Evolutionary conservation across 192 early-diverging fungal genomes (phyloP).

Genomic region (Entomortierella parvispora): DNA sequence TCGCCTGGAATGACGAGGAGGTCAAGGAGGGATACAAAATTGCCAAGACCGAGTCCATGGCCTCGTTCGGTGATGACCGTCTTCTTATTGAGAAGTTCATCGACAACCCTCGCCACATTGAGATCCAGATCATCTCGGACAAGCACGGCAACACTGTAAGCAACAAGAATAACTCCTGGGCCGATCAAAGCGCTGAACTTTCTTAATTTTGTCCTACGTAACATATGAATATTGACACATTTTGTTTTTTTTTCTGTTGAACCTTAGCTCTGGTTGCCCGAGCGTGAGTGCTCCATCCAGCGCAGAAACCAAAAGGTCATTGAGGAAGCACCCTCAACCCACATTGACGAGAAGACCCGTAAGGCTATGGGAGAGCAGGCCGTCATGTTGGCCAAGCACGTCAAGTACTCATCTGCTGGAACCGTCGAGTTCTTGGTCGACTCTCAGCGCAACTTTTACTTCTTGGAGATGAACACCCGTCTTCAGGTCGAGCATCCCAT

Average conservation of each 20-base stretch:
- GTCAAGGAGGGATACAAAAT: slow-evolving; percentile 81
- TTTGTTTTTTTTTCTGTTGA: not conserved
- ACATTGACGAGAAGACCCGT: slow-evolving; percentile 70
- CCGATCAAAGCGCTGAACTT: too few relatives aligned
- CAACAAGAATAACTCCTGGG: too few relatives aligned
- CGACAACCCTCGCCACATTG: slow-evolving; percentile 82
- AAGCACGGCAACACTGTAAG: slow-evolving; percentile 70
- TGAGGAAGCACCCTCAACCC: slow-evolving; percentile 85
- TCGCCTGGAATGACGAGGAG: slow-evolving; percentile 75
- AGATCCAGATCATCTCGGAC: slow-evolving; percentile 79
- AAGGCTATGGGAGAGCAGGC: slow-evolving; percentile 84
- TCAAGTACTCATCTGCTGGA: slow-evolving; percentile 80
- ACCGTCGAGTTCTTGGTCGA: slow-evolving; percentile 85
- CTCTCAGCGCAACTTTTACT: slow-evolving; percentile 78
- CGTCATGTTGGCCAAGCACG: slow-evolving; percentile 75
- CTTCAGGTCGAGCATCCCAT: slow-evolving; percentile 86
- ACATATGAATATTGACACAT: too few relatives aligned
- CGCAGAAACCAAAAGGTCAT: slow-evolving; percentile 86
- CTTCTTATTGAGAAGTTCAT: slow-evolving; percentile 94
- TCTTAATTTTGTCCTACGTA: too few relatives aligned
- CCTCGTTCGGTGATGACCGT: slow-evolving; percentile 89
- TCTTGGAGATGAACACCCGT: slow-evolving; percentile 86
- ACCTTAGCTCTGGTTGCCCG: slow-evolving; percentile 79
- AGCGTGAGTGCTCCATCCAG: slow-evolving; percentile 90
- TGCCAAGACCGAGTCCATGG: slow-evolving; percentile 80